A percentile compares a stretch with the other conserved stretches of the same genome.
phyloP scores from a whole-genome alignment of 345 rosid genomes.

The Carallia brachiata region DNA sequence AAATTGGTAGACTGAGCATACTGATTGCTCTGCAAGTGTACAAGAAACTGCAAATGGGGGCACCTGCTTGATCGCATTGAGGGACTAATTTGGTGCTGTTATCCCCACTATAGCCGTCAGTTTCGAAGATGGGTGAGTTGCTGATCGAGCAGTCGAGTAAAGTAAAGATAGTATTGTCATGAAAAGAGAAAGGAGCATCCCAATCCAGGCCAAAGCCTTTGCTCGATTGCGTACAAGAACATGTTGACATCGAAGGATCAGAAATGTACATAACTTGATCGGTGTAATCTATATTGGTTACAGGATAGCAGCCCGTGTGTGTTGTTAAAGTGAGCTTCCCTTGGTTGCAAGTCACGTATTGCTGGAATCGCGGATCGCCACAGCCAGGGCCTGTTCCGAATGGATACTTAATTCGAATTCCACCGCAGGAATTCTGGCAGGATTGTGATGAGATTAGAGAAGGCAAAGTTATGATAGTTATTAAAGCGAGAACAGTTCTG shows the following conservation, averaged over 20 bases:
- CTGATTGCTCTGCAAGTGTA: constrained; percentile 77
- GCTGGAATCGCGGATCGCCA: constrained; percentile 85
- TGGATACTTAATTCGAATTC: constrained; percentile 60
- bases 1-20: constrained; percentile 58
- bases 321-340: constrained; percentile 61
- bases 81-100: constrained; percentile 35
- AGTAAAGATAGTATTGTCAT: constrained; percentile 69
- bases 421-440: constrained; percentile 66
- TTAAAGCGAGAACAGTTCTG: constrained; percentile 9
- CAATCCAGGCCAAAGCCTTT: constrained; percentile 82
- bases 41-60: constrained; percentile 77
- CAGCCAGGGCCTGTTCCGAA: constrained; percentile 79
- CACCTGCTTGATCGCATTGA: constrained; percentile 67
- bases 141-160: constrained; percentile 69
- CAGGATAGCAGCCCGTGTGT: constrained; percentile 74
- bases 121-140: constrained; percentile 55
- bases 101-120: constrained; percentile 18
- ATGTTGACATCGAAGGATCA: constrained; percentile 85
- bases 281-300: constrained; percentile 63
- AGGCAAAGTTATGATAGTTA: constrained; percentile 28
- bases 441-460: constrained; percentile 47
- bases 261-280: constrained; percentile 59
- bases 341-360: constrained; percentile 49
- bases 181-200: constrained; percentile 86
- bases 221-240: constrained; percentile 74